Evolutionary conservation across 129 eudicot species (phyloP).

Genomic region (Deinandra increscens): DNA sequence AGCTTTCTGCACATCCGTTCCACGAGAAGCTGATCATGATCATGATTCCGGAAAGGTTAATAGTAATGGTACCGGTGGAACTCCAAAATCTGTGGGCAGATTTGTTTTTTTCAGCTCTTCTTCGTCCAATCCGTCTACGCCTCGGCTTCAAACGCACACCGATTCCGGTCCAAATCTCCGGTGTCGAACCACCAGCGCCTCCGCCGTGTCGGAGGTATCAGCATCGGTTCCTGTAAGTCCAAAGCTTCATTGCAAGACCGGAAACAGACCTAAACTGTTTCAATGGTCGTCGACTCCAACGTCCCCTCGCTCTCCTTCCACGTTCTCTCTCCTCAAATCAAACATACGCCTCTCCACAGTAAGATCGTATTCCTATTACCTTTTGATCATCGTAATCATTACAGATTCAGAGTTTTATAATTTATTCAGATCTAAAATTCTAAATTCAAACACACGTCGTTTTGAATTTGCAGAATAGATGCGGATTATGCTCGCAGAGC

Average conservation of each 20-base stretch:
- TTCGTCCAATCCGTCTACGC: conserved; percentile 64
- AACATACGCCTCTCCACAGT: conserved; percentile 66
- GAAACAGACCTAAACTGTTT: conserved; percentile 40
- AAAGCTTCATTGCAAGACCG: conserved; percentile 56
- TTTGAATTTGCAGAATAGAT: conserved; percentile 45
- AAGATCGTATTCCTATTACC: conserved; percentile 25
- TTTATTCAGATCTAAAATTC: background rate
- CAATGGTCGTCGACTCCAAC: conserved; percentile 59
- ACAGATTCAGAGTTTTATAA: too few species aligned
- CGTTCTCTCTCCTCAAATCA: conserved; percentile 69
- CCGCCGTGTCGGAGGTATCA: conserved; percentile 22
- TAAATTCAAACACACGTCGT: background rate
- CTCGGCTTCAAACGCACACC: conserved; percentile 45
- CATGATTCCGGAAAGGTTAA: background rate
- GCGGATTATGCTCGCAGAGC: conserved; percentile 69
- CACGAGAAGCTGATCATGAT: conserved; percentile 46
- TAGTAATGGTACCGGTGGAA: too few species aligned
- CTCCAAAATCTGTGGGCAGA: conserved; percentile 37
- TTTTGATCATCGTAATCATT: too few species aligned
- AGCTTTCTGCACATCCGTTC: conserved; percentile 88
- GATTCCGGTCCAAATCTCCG: conserved; percentile 47
- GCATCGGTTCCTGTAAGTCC: conserved; percentile 55
- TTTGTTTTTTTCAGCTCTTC: conserved; percentile 46
- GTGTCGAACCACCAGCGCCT: conserved; percentile 44
- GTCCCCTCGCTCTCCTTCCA: conserved; percentile 77